These are phyloP conservation scores for Ogataea pilisensis DNA, from an alignment of 805 yeast genomes.

Conservation along the genomic window DNA sequence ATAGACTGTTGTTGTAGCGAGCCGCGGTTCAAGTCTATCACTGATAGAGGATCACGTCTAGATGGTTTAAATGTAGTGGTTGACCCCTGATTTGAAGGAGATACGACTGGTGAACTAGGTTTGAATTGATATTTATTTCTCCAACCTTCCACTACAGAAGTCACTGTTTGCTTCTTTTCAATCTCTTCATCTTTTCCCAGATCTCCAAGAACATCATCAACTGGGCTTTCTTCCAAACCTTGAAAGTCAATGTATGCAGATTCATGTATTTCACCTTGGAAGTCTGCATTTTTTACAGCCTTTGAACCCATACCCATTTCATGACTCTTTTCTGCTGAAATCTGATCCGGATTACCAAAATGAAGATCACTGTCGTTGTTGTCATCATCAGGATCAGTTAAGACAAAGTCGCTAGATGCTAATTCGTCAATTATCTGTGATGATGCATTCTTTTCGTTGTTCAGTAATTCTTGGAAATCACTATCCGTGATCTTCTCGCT, in stretches of 20 bases:
- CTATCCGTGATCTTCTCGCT: no score
- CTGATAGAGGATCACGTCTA: not conserved
- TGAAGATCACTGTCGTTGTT: not conserved
- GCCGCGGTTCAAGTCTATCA: not conserved
- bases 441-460: constrained; percentile 2
- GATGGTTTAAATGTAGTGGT: no score
- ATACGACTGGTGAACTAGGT: not conserved
- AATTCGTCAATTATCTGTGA: constrained; percentile 1
- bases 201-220: not conserved
- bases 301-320: no score
- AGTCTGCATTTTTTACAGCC: no score
- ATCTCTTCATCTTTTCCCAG: not conserved
- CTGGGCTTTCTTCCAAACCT: not conserved
- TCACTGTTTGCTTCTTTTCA: not conserved
- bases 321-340: no score
- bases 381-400: constrained; percentile 27
- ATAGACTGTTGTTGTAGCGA: not conserved
- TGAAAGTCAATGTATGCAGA: constrained; percentile 5
- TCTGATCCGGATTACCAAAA: not conserved
- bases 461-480: no score
- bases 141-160: not conserved
- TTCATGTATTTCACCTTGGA: not conserved
- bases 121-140: constrained; percentile 2
- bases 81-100: not conserved
- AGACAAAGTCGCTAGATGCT: constrained; percentile 28